Percentiles rank a stretch among this genome's conserved stretches.
Evolutionary conservation across 2,329 filamentous ascomycete species (phyloP).

Genomic region (Colletotrichum lini): DNA sequence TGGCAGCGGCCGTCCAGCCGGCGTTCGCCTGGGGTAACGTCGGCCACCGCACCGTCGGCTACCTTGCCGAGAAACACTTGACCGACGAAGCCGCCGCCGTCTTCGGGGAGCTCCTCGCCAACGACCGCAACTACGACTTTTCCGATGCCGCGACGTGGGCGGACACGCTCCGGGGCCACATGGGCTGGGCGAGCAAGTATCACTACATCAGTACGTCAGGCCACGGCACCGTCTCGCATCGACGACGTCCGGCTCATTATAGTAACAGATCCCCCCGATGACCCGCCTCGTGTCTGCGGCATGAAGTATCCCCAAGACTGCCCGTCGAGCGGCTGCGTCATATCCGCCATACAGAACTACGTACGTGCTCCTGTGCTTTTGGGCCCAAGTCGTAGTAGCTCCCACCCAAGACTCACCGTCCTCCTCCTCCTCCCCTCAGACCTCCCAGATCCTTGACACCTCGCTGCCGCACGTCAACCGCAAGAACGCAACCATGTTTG

Average conservation of each 20-base stretch:
- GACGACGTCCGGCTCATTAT: not conserved
- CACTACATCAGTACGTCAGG: slow-evolving; percentile 41
- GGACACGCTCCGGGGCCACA: slow-evolving; percentile 40
- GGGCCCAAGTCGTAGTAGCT: not conserved
- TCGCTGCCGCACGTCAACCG: slow-evolving; percentile 48
- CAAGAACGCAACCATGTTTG: slow-evolving; percentile 43
- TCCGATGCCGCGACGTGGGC: slow-evolving; percentile 42
- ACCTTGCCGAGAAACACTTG: slow-evolving; percentile 41
- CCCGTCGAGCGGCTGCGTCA: slow-evolving; percentile 40
- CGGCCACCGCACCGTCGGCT: slow-evolving; percentile 42
- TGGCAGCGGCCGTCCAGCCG: slow-evolving; percentile 15
- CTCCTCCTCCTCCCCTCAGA: not conserved
- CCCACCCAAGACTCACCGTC: not conserved
- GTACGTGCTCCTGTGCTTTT: not conserved
- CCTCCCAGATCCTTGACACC: slow-evolving; percentile 39
- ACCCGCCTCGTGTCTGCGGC: slow-evolving; percentile 41
- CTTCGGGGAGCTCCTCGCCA: slow-evolving; percentile 41
- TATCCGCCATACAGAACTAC: slow-evolving; percentile 42
- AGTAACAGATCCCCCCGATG: slow-evolving; percentile 35
- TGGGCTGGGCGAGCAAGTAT: slow-evolving; percentile 43
- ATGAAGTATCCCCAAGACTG: slow-evolving; percentile 42
- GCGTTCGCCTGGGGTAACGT: slow-evolving; percentile 38
- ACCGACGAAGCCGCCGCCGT: slow-evolving; percentile 34
- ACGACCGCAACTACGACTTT: slow-evolving; percentile 42
- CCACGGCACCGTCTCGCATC: not conserved